phyloP scores from a whole-genome alignment of 345 rosid genomes.

The Hibiscus mutabilis region DNA sequence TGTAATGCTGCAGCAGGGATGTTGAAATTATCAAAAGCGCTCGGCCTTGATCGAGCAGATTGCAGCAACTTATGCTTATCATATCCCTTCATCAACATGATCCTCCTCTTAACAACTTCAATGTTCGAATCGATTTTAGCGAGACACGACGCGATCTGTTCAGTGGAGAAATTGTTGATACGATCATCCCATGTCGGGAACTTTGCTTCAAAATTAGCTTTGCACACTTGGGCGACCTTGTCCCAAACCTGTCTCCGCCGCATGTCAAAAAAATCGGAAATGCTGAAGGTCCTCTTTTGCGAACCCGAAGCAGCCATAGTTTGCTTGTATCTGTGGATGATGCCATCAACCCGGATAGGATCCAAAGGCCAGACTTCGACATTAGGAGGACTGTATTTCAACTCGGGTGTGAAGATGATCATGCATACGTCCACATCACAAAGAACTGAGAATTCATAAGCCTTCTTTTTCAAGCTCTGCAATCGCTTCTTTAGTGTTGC shows the following conservation, averaged over 20 bases:
- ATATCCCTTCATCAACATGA: not conserved
- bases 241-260: not conserved
- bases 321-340: not conserved
- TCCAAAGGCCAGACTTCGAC: conserved; percentile 11
- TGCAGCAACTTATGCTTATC: not conserved
- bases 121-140: not conserved
- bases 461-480: conserved; percentile 2
- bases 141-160: not conserved
- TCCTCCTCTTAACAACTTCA: not conserved
- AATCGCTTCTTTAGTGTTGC: not conserved
- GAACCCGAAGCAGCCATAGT: not conserved
- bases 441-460: conserved; percentile 5
- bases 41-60: not conserved
- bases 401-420: conserved; percentile 2
- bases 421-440: conserved; percentile 5
- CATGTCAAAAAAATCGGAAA: not conserved
- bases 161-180: not conserved
- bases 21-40: not conserved
- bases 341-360: not conserved
- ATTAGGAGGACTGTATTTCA: not conserved
- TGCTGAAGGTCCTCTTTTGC: not conserved
- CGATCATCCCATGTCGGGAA: conserved; percentile 13
- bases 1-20: not conserved
- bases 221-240: not conserved
- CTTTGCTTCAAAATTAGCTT: conserved; percentile 8